Percentiles rank a stretch among this genome's conserved stretches.
Evolutionary conservation across 2,329 filamentous ascomycete genomes (phyloP).

Genomic region (Hysterium pulicare): DNA sequence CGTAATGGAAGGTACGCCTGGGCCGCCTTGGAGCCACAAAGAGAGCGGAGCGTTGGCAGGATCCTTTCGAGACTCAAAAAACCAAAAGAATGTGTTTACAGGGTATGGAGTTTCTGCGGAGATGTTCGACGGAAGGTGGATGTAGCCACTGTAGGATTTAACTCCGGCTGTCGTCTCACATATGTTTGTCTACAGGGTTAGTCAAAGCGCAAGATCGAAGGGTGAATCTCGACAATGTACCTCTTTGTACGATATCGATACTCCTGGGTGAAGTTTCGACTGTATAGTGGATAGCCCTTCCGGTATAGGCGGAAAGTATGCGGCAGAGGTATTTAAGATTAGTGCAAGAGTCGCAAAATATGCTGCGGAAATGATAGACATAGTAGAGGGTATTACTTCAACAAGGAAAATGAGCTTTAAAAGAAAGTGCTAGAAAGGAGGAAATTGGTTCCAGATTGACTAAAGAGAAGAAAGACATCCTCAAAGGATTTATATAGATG

Average conservation of each 20-base stretch:
- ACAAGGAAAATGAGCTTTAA: too few species aligned
- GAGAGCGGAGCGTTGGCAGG: slow-evolving; percentile 13
- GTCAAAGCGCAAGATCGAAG: neutral
- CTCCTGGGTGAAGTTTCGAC: neutral
- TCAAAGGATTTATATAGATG: too few species aligned
- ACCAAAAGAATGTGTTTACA: slow-evolving; percentile 23
- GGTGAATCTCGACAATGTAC: neutral
- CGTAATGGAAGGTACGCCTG: slow-evolving; percentile 9
- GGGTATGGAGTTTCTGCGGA: slow-evolving; percentile 16
- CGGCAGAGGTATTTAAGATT: neutral
- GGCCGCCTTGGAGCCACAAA: slow-evolving; percentile 12
- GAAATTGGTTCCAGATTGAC: too few species aligned
- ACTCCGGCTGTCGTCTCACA: slow-evolving; percentile 51
- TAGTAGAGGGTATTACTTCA: too few species aligned
- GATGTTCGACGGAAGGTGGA: slow-evolving; percentile 48
- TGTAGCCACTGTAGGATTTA: slow-evolving; percentile 55
- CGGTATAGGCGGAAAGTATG: neutral
- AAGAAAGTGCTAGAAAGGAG: too few species aligned
- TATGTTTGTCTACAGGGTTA: slow-evolving; percentile 15
- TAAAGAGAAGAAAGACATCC: too few species aligned
- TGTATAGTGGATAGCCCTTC: neutral
- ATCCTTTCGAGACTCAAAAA: slow-evolving; percentile 14
- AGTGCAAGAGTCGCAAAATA: neutral
- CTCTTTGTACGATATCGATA: neutral
- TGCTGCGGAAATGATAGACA: neutral